Evolutionary conservation across 257 asterid species (phyloP), one percentile per base, ranked within the genome.

Genomic region (Solanum microdontum): DNA sequence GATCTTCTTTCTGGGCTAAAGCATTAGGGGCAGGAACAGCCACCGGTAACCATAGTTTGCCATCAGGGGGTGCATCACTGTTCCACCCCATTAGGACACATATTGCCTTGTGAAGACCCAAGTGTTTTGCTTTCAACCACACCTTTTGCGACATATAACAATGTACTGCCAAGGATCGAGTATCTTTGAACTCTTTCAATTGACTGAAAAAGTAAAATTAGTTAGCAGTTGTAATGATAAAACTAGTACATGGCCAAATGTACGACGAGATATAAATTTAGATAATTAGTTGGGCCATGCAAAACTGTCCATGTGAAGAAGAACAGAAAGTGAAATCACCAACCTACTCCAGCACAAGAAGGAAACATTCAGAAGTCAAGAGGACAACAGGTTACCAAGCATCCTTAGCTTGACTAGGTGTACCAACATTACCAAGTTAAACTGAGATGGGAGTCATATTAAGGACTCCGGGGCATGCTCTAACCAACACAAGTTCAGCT

Each of bases 41-140:
- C 85, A 83, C 82, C 10, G 91, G 91, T 58, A 19, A 9, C 72
- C 79, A 86, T 72, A 90, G 37, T 70, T 62, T 79, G 34, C 76
- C 87, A 19, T 86, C 90, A 24, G 87, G 83, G 14, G 87, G 89
- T 55, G 77, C 92, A 79, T 64, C 88, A 77, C 68, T 86, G 76
- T 77, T 85, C 91, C 92, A 91, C 24, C 89, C 92, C 87, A 91
- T 90, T 37, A 91, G 88, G 75, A 88, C 89, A 89, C 92, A 91
- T 83, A 91, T 89, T 88, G 92, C 91, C 82, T 76, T 89, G 91
- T 83, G 89, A 86, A 91, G 92, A 73, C 92, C 92, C 89, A 89
- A 86, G 84, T 91, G 92, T 17, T 37, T 88, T 75, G 88, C 92
- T 83, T 89, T 90, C 92, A 90, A 72, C 36, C 90, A 91, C 11